Evolutionary conservation across 768 basidiomycete species (phyloP), one percentile per base, ranked within the genome.

Genomic region (Daedalea quercina): DNA sequence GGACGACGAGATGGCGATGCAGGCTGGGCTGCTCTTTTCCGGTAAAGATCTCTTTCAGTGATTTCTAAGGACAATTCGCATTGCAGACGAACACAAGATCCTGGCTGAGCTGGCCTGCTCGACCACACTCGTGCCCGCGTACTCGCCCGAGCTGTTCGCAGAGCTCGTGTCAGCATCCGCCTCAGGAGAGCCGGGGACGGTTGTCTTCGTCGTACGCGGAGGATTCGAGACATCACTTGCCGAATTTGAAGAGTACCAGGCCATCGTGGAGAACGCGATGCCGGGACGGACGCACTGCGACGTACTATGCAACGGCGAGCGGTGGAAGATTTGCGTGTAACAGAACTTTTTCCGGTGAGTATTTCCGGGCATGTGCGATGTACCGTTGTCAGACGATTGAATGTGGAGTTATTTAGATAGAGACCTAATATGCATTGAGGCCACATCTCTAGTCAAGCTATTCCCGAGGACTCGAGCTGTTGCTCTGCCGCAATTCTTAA

Each of bases 51-150:
- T 22, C 12, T 11, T 40, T 12, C 9, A 1, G 50, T 45, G 22
- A 45, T 22, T 31, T 31, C 44, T 28, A n/a, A n/a, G n/a, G 26
- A 45, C 44, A 11, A 22, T 15, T 26, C 19, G 25, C 51, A 44
- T 40, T 19, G 15, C 57, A 87, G 88, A 86, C 56, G 85, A 88
- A 54, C 87, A 90, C 62, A 87, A 87, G 65, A 70, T 82, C 52
- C 70, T 90, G 23, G 79, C 86, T 9, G 87, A 91, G 59, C 72
- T 90, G 22, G 84, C 89, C 1, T 89, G 87, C 57, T 74, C 86
- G 3, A 81, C 84, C 8, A 81, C 87, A 2, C 72, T 91, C 9
- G 73, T 77, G 1, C 77, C 85, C 1, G 87, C 80, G 2, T 90
- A 89, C 63, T 76, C 76, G 31, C 73, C 67, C 1, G 65, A 69